phyloP scores from a whole-genome alignment of 2,329 filamentous ascomycete species.

The Xylariaceae sp. region DNA sequence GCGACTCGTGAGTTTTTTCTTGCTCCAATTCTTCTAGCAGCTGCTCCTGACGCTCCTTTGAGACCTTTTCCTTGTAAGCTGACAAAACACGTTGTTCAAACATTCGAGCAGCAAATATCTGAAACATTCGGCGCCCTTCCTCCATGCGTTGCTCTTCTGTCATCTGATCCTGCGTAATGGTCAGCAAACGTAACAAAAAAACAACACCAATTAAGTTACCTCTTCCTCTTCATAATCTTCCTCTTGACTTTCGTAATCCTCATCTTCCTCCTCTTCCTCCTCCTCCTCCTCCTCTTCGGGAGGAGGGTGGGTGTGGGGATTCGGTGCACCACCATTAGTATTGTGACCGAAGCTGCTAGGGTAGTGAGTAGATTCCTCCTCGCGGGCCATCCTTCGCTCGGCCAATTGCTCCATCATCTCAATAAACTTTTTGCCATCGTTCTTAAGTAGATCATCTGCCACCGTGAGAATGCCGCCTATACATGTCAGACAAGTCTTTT shows the following conservation, averaged over 20 bases:
- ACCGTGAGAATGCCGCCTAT: conserved; percentile 96
- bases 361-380: conserved; percentile 75
- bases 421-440: conserved; percentile 98
- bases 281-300: conserved; percentile 72
- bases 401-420: conserved; percentile 99
- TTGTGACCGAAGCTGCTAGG: conserved; percentile 52
- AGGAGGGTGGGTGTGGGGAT: conserved; percentile 65
- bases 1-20: conserved; percentile 67
- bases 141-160: conserved; percentile 99
- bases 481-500: conserved; percentile 33
- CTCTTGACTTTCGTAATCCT: conserved; percentile 57
- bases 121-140: conserved; percentile 96
- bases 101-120: conserved; percentile 98
- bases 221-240: conserved; percentile 76
- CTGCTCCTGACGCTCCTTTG: conserved; percentile 83
- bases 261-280: conserved; percentile 57
- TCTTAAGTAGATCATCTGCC: conserved; percentile 95
- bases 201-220: conserved; percentile 36
- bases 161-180: conserved; percentile 74
- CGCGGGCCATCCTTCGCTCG: conserved; percentile 92
- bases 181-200: conserved; percentile 20
- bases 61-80: conserved; percentile 97
- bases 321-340: conserved; percentile 54
- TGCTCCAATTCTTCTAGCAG: conserved; percentile 87
- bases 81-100: conserved; percentile 95